A percentile compares a stretch with the other conserved stretches of the same genome.
Evolutionary conservation across 306 rosid species (phyloP).

Genomic region (Vigna radiata): DNA sequence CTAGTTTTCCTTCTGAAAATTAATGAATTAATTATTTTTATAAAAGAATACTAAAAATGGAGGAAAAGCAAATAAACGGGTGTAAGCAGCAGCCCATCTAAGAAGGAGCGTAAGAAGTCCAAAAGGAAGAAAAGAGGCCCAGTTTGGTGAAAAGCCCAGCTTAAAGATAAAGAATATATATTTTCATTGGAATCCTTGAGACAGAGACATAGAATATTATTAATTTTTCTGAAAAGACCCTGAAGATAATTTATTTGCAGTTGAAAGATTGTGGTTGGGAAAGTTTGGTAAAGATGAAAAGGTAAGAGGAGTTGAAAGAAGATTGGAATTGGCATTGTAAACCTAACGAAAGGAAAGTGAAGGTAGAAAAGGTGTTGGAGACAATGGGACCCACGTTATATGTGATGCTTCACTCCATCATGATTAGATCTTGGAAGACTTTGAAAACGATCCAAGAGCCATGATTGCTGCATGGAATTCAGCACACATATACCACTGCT

Average conservation of each 20-base stretch:
- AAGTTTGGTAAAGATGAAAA: slow-evolving; percentile 29
- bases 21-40: too few species aligned
- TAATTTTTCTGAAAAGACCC: too few species aligned
- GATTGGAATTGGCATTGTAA: too few species aligned
- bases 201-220: too few species aligned
- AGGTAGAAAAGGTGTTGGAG: slow-evolving; percentile 17
- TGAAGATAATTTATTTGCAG: too few species aligned
- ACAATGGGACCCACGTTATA: slow-evolving; percentile 61
- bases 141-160: neutral
- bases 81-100: neutral
- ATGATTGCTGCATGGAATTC: slow-evolving; percentile 89
- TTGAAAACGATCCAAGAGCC: slow-evolving; percentile 55
- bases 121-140: neutral
- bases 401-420: slow-evolving; percentile 64
- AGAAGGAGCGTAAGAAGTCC: neutral
- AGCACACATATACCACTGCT: slow-evolving; percentile 34
- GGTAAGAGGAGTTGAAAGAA: slow-evolving; percentile 7
- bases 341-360: neutral
- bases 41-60: too few species aligned
- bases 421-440: slow-evolving; percentile 64
- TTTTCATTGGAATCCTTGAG: too few species aligned
- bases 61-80: too few species aligned
- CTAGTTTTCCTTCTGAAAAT: too few species aligned
- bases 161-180: too few species aligned
- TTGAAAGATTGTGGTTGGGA: too few species aligned